Base-by-base conservation (phyloP, 164 flowering plant species). In the Stephania yunnanensis region DNA sequence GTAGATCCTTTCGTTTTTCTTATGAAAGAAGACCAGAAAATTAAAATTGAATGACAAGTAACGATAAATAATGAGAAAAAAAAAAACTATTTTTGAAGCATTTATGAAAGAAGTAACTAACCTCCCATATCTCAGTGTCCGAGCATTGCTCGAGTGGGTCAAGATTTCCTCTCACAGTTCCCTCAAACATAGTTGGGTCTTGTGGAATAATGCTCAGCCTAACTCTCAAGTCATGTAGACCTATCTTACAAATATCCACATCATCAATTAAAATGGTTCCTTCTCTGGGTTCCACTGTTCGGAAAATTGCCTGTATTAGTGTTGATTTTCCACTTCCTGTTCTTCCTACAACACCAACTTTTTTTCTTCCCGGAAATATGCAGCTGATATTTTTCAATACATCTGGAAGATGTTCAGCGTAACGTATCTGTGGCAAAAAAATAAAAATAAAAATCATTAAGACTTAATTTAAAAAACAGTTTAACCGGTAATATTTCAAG, bases 131-230 rank as follows among this genome's bases (percentile, higher is more conserved):
- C 77, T 90, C 83, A 9, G 1, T 46, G 75, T 94, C 98, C 4
- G 87, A 76, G 79, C 87, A 82, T 79, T 87, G 89, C 69, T 78
- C 82, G n/a, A 94, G 69, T 19, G 98, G 97, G 73, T 94, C 98
- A 13, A 94, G 93, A 82, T 92, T 94, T 76, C 87, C 91, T 84
- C 98, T 84, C 46, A 92, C 88, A 22, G 97, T 90, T 74, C 98
- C 98, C 74, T 92, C 95, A 75, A 94, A 94, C 91, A 94, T 77
- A 25, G 95, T 84, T 46, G 97, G 97, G 77, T 94, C 98, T 74
- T 94, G 98, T 9, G 98, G 98, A 11, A 94, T 94, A 83, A 92
- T 94, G 83, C 97, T 89, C 31, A 94, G 89, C 76, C 91, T 88
- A 63, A 91, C 82, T 82, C 98, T 88, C 80, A 92, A 82, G 80